A percentile compares a stretch with the other conserved stretches of the same genome.
phyloP scores from a whole-genome alignment of 129 eudicot genomes.

The Flaveria sonorensis region DNA sequence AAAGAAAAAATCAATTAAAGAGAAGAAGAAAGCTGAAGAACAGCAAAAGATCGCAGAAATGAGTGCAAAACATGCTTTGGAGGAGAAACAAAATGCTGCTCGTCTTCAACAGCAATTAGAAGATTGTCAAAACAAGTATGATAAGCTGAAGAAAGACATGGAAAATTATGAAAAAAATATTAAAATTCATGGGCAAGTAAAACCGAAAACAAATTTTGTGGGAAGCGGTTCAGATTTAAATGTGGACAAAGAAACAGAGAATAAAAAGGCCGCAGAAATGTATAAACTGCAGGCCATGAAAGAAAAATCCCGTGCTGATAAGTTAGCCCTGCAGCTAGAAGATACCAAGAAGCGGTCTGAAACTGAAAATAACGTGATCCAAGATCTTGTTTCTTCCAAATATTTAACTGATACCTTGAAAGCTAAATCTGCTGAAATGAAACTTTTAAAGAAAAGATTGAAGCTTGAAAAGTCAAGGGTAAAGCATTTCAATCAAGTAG shows the following conservation, averaged over 20 bases:
- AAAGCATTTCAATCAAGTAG: constrained; percentile 75
- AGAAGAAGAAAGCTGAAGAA: constrained; percentile 55
- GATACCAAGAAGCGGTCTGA: constrained; percentile 35
- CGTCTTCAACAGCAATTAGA: constrained; percentile 52
- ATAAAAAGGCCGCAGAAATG: constrained; percentile 43
- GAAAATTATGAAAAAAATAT: constrained; percentile 18
- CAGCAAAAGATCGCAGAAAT: constrained; percentile 56
- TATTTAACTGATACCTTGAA: constrained; percentile 23
- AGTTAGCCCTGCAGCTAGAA: constrained; percentile 46
- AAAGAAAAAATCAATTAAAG: constrained; percentile 42
- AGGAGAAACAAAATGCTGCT: constrained; percentile 60
- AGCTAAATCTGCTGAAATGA: constrained; percentile 41
- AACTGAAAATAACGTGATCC: constrained; percentile 37
- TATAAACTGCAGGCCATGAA: constrained; percentile 45
- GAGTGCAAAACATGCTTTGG: constrained; percentile 47
- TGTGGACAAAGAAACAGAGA: constrained; percentile 46
- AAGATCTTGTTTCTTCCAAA: constrained; percentile 34
- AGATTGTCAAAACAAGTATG: constrained; percentile 42
- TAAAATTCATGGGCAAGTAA: constrained; percentile 36
- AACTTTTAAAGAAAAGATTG: constrained; percentile 61
- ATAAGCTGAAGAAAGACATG: constrained; percentile 45
- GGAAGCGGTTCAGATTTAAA: constrained; percentile 39
- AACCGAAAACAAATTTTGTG: constrained; percentile 44
- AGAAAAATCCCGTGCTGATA: constrained; percentile 55
- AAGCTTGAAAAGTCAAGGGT: constrained; percentile 72